Evolutionary conservation across 2,329 filamentous ascomycete species (phyloP).

Genomic region (Exophiala dermatitidis): DNA sequence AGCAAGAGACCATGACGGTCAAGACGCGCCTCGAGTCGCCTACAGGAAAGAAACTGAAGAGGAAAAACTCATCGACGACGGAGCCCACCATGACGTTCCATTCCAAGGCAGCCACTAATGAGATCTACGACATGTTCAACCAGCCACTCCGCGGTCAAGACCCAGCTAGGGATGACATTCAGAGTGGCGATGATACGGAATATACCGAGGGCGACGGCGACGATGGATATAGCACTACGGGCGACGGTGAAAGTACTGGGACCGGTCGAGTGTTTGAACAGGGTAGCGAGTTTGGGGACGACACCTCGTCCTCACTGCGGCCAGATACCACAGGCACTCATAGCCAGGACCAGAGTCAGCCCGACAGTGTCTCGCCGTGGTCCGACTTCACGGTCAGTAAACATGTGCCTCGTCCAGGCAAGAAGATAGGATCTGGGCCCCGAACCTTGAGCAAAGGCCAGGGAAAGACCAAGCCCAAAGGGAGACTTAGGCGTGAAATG

Average conservation of each 20-base stretch:
- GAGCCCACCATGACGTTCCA: slow-evolving; percentile 99
- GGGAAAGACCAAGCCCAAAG: slow-evolving; percentile 12
- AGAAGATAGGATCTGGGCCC: slow-evolving; percentile 7
- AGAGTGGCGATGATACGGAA: slow-evolving; percentile 59
- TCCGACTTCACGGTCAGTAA: slow-evolving; percentile 75
- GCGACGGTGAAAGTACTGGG: slow-evolving; percentile 66
- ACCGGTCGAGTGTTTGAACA: slow-evolving; percentile 63
- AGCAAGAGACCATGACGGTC: slow-evolving; percentile 83
- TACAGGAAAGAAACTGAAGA: slow-evolving; percentile 72
- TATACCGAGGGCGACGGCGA: slow-evolving; percentile 46
- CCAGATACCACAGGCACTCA: slow-evolving; percentile 33
- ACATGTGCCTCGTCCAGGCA: slow-evolving; percentile 49
- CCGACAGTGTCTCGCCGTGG: slow-evolving; percentile 56
- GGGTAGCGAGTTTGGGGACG: slow-evolving; percentile 58
- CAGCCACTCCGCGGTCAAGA: slow-evolving; percentile 58
- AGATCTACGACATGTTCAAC: slow-evolving; percentile 96
- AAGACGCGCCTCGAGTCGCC: slow-evolving; percentile 91
- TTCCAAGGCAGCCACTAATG: slow-evolving; percentile 88
- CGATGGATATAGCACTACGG: slow-evolving; percentile 74
- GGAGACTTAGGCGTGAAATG: slow-evolving; percentile 11
- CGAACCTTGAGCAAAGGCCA: slow-evolving; percentile 31
- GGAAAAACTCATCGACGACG: slow-evolving; percentile 53
- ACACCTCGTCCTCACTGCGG: slow-evolving; percentile 31
- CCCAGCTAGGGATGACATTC: slow-evolving; percentile 39
- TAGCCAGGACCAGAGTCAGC: slow-evolving; percentile 34